Conservation (phyloP, 768 basidiomycete species). For the Bullera alba region DNA sequence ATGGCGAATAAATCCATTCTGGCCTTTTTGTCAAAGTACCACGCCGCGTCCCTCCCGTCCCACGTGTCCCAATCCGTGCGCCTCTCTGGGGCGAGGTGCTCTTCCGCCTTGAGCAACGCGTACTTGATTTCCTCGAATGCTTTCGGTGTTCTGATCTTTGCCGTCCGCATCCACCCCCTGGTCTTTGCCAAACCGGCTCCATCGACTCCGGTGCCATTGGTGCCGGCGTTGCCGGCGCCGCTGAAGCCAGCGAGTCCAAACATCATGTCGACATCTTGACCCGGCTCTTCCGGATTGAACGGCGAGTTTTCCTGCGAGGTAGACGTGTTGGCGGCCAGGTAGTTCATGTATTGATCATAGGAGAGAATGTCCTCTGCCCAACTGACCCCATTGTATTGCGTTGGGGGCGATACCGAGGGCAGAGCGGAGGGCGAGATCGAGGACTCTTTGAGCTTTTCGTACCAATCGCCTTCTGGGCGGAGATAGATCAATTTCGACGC, state of each 20-base stretch:
- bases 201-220: background rate
- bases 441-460: constrained; percentile 1
- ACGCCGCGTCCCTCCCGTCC: constrained; percentile 25
- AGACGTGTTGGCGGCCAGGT: no score
- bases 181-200: no score
- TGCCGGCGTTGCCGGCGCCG: background rate
- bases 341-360: background rate
- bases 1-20: constrained; percentile 23
- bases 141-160: constrained; percentile 27
- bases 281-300: background rate
- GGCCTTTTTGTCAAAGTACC: constrained; percentile 17
- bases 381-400: no score
- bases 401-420: background rate
- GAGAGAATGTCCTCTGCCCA: background rate
- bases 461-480: constrained; percentile 25
- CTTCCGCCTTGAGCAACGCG: constrained; percentile 26
- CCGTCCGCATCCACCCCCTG: constrained; percentile 23
- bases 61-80: constrained; percentile 27
- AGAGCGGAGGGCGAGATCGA: background rate
- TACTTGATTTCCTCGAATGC: constrained; percentile 29
- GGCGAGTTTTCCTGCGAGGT: no score
- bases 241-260: background rate
- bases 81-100: constrained; percentile 25
- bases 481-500: constrained; percentile 36
- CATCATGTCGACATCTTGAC: no score